phyloP scores from a whole-genome alignment of 2,329 filamentous ascomycete genomes.

The Catunica adiposa region DNA sequence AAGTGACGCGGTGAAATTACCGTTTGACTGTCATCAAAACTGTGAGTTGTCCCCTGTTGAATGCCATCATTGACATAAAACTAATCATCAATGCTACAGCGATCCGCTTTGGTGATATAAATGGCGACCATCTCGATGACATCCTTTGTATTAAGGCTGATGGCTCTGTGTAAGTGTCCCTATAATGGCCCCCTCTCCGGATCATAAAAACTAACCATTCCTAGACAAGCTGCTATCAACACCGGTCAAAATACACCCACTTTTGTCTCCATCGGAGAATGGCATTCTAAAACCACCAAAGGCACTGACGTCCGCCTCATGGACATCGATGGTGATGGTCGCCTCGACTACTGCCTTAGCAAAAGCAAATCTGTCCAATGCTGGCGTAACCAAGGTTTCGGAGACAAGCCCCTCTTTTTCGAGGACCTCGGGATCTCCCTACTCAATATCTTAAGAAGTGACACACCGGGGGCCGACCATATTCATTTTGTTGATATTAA shows the following conservation, averaged over 20 bases:
- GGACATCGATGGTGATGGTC: constrained; percentile 22
- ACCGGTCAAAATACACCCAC: constrained; percentile 7
- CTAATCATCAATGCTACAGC: no score
- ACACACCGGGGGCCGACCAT: constrained; percentile 15
- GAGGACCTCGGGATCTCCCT: constrained; percentile 17
- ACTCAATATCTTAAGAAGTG: constrained; percentile 5
- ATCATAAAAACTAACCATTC: neutral
- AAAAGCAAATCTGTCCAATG: constrained; percentile 15
- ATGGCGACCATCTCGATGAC: constrained; percentile 19
- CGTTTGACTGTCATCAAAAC: constrained; percentile 5
- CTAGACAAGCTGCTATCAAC: constrained; percentile 12
- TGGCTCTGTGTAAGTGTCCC: constrained; percentile 13
- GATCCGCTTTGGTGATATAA: constrained; percentile 10
- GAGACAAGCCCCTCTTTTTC: constrained; percentile 21
- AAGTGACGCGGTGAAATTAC: neutral
- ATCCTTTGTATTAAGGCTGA: constrained; percentile 19
- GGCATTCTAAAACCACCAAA: constrained; percentile 4
- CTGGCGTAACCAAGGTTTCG: constrained; percentile 21
- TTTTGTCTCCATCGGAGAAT: constrained; percentile 9
- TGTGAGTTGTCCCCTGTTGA: constrained; percentile 3
- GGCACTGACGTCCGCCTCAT: constrained; percentile 19
- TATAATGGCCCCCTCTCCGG: neutral
- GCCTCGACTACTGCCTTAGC: constrained; percentile 21
- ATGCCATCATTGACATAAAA: neutral
- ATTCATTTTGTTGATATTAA: constrained; percentile 17